Percentiles rank a stretch among this genome's conserved stretches.
These are phyloP conservation scores for Puccinia sorghi DNA, from an alignment of 1,284 basidiomycete species.

Conservation along the genomic window DNA sequence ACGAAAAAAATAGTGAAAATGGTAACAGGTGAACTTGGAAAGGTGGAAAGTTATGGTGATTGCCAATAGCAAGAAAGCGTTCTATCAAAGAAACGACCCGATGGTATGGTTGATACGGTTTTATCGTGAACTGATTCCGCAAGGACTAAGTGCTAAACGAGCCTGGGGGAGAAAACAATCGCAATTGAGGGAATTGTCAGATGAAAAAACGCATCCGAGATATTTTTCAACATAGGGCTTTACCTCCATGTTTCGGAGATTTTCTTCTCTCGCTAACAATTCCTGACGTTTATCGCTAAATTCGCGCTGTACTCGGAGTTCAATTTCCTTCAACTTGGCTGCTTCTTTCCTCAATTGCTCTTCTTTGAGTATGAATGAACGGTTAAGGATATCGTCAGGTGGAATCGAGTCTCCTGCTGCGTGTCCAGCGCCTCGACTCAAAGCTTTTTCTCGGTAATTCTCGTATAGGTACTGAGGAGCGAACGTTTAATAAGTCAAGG, in stretches of 20 bases:
- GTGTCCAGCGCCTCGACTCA: constrained; percentile 72
- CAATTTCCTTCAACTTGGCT: constrained; percentile 86
- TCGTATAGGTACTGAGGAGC: constrained; percentile 62
- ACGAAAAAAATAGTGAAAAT: too few species aligned
- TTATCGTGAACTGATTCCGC: too few species aligned
- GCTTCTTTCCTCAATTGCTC: constrained; percentile 91
- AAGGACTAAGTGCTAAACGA: too few species aligned
- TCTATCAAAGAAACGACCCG: too few species aligned
- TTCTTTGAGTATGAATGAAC: constrained; percentile 95
- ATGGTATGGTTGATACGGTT: too few species aligned
- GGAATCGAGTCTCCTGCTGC: constrained; percentile 53
- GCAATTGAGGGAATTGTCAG: too few species aligned
- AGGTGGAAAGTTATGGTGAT: too few species aligned
- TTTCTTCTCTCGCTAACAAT: constrained; percentile 64
- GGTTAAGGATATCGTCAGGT: constrained; percentile 95
- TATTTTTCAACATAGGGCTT: too few species aligned
- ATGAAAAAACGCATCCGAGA: too few species aligned
- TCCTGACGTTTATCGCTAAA: constrained; percentile 99
- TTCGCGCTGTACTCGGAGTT: constrained; percentile 96
- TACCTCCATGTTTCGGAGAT: constrained; percentile 53
- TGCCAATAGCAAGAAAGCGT: too few species aligned
- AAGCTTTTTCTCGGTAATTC: constrained; percentile 97
- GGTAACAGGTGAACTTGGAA: too few species aligned
- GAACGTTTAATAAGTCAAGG: constrained; percentile 27
- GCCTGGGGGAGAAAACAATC: too few species aligned